Percentiles rank a stretch among this genome's conserved stretches.
phyloP scores from a whole-genome alignment of 345 rosid genomes.

The Crucihimalaya himalaica region DNA sequence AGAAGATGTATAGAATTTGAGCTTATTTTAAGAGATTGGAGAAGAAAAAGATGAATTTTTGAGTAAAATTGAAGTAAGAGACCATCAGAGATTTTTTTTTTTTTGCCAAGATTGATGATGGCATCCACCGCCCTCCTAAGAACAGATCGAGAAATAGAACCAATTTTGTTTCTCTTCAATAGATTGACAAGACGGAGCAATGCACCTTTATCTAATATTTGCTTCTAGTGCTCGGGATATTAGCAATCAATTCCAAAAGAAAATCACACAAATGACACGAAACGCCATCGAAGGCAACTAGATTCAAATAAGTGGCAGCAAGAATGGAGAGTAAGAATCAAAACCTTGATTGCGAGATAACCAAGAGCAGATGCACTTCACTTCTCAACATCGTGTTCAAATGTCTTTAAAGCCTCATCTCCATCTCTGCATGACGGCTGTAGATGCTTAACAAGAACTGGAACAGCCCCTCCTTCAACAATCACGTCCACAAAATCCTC shows the following conservation, averaged over 20 bases:
- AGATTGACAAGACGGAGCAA: slow-evolving; percentile 73
- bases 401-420: slow-evolving; percentile 48
- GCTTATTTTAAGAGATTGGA: too few relatives aligned
- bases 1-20: too few relatives aligned
- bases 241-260: slow-evolving; percentile 33
- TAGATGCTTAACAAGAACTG: slow-evolving; percentile 84
- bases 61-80: too few relatives aligned
- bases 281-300: too few relatives aligned
- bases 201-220: slow-evolving; percentile 86
- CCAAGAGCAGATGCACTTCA: slow-evolving; percentile 94
- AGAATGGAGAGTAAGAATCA: neutral
- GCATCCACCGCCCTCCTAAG: slow-evolving; percentile 96
- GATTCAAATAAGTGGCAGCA: too few relatives aligned
- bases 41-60: too few relatives aligned
- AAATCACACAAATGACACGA: slow-evolving; percentile 3
- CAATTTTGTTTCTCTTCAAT: slow-evolving; percentile 65
- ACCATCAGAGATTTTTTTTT: too few relatives aligned
- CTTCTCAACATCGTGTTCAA: slow-evolving; percentile 94
- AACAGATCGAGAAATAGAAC: slow-evolving; percentile 67
- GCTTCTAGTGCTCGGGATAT: slow-evolving; percentile 97
- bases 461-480: slow-evolving; percentile 93
- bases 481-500: slow-evolving; percentile 92
- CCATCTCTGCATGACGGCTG: slow-evolving; percentile 63
- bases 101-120: slow-evolving; percentile 91
- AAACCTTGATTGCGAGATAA: slow-evolving; percentile 88